Evolutionary conservation across 2,329 filamentous ascomycete genomes (phyloP), one percentile per base, ranked within the genome.

Genomic region (Ophiostoma tasmaniense): DNA sequence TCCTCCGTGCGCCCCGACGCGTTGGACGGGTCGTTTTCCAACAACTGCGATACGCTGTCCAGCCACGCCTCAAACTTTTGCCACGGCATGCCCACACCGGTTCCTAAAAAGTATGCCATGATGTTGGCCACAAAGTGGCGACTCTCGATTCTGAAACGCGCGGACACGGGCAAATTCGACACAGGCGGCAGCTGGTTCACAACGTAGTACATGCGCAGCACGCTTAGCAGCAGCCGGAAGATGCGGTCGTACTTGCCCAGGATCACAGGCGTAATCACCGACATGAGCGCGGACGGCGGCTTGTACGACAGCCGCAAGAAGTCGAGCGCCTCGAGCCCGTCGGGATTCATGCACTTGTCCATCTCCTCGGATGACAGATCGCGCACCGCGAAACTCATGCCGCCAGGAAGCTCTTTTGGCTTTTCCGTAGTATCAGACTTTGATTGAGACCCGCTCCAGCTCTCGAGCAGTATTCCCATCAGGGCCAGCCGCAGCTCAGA

Each of bases 401-500:
- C 87, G 0, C 90, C 90, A 0, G 90, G 90, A 1, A 93, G 81
- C 59, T 73, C 75, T 73, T 77, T 70, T 11, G 17, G 4, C 3
- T 28, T 42, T 17, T 28, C 55, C 13, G 55, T 14, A 22, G 2
- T n/a, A 13, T 39, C 17, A 11, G 8, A 11, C 13, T 13, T 39
- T 55, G 25, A 13, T 25, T 45, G 65, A 11, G 33, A n/a, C 37
- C 65, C 61, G 61, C 61, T 64, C 61, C 42, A 92, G 72, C 87
- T 91, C 72, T 97, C 93, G 1, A 85, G 84, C 7, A 98, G 80
- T 0, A 98, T 85, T 0, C 92, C 93, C 85, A 93, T 96, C 22
- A 99, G 82, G 0, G 92, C 92, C 5, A 98, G 83, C 11, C 93
- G 87, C n/a, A 99, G 80, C 77, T 98, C 95, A 0, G 93, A 97